These are phyloP conservation scores for Pelargonium fulgidum DNA, from an alignment of 441 rosid species.

Conservation along the genomic window DNA sequence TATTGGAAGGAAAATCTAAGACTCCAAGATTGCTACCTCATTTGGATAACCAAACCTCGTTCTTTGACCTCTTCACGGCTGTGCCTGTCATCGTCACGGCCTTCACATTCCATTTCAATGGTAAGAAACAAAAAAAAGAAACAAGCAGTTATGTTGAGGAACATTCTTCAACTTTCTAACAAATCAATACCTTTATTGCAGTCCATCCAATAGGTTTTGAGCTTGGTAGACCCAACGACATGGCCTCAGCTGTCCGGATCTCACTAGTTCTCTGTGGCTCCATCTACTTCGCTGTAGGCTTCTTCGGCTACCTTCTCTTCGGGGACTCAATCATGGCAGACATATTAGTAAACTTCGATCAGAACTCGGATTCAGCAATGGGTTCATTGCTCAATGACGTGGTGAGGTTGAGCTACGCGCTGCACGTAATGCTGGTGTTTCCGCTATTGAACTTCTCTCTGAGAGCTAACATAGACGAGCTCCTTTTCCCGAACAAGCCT, in stretches of 20 bases:
- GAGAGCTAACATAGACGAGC: conserved; percentile 54
- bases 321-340: conserved; percentile 68
- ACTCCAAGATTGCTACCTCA: conserved; percentile 53
- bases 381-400: conserved; percentile 51
- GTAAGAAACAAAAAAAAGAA: conserved; percentile 26
- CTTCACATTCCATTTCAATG: conserved; percentile 86
- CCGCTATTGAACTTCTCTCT: conserved; percentile 75
- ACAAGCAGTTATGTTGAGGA: not conserved
- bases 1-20: conserved; percentile 54
- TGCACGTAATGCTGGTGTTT: conserved; percentile 78
- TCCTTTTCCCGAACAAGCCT: conserved; percentile 44
- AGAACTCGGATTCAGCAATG: conserved; percentile 35
- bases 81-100: conserved; percentile 82
- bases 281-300: conserved; percentile 57
- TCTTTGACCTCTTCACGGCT: conserved; percentile 73
- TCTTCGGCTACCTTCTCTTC: conserved; percentile 69
- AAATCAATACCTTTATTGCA: conserved; percentile 28
- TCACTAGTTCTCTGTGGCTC: conserved; percentile 51
- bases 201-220: conserved; percentile 77
- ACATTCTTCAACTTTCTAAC: not conserved
- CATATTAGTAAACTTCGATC: conserved; percentile 69
- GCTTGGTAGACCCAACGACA: conserved; percentile 53
- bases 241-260: conserved; percentile 51
- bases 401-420: conserved; percentile 65
- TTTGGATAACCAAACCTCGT: conserved; percentile 36